Percentiles rank a stretch among this genome's conserved stretches.
Evolutionary conservation across 495 filamentous ascomycete species (phyloP).

Genomic region (Acidiella bohemica): DNA sequence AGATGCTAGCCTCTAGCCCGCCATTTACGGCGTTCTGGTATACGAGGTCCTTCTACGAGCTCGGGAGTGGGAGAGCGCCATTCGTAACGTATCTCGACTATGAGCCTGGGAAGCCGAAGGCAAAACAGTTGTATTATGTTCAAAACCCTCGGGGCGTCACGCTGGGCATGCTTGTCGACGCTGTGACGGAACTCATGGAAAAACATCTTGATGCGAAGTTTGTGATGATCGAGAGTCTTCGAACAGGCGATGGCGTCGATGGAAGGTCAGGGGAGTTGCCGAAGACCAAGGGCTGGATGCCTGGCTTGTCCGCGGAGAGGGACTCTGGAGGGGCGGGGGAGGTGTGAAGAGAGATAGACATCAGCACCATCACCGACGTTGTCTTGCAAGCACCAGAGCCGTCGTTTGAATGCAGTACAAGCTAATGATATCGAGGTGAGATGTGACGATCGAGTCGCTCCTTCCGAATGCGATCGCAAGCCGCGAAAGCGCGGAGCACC

Average conservation of each 20-base stretch:
- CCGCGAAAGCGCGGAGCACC: no score
- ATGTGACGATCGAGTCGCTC: no score
- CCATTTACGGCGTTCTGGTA: neutral
- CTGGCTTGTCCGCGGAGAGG: no score
- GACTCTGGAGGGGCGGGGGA: no score
- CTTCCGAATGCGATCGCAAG: no score
- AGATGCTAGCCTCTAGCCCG: neutral
- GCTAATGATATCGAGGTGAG: no score
- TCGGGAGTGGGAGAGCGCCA: constrained; percentile 1
- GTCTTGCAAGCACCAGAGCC: no score
- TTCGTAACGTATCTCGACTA: constrained; percentile 3
- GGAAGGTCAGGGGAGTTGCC: no score
- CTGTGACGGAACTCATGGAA: neutral
- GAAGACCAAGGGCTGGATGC: no score
- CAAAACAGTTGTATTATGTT: neutral
- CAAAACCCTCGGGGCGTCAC: neutral
- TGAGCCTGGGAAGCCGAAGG: neutral
- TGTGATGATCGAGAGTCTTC: constrained; percentile 1
- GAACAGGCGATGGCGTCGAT: neutral
- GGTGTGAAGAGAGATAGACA: no score
- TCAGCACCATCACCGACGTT: no score
- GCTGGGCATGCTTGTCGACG: neutral
- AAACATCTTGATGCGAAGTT: neutral
- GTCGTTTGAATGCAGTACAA: no score
- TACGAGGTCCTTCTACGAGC: constrained; percentile 1